Evolutionary conservation across 371 early-diverging fungal species (phyloP).

Genomic region (Haplosporangium sp.): DNA sequence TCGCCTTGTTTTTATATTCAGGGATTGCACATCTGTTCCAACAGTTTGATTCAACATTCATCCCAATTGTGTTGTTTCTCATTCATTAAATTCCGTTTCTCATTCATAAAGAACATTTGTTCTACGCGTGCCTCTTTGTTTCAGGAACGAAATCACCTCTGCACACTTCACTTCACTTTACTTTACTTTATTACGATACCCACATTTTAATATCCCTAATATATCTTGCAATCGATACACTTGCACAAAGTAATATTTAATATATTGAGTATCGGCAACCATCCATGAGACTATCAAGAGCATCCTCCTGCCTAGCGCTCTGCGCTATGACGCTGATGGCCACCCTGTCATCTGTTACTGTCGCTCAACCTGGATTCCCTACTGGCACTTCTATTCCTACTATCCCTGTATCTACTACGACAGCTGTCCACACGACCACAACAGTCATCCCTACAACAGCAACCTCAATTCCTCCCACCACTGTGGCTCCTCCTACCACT

Average conservation of each 20-base stretch:
- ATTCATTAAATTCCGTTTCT: not conserved
- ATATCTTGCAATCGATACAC: constrained; percentile 6
- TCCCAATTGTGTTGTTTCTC: not conserved
- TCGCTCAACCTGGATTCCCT: not conserved
- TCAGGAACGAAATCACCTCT: constrained; percentile 7
- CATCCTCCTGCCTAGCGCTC: constrained; percentile 5
- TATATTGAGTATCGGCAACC: not conserved
- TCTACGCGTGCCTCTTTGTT: not conserved
- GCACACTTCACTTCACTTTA: not conserved
- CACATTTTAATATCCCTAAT: not conserved
- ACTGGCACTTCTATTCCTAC: not conserved
- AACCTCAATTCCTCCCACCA: not conserved
- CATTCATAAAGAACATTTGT: not conserved
- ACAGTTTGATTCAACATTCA: not conserved
- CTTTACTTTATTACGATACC: not conserved
- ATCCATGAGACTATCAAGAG: constrained; percentile 10
- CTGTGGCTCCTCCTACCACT: not conserved
- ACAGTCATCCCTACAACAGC: not conserved
- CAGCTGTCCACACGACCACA: not conserved
- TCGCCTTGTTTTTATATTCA: not conserved
- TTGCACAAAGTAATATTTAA: not conserved
- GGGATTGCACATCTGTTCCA: not conserved
- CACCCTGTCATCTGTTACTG: not conserved
- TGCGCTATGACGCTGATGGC: constrained; percentile 1
- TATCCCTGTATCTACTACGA: not conserved